Evolutionary conservation across 2,329 filamentous ascomycete species (phyloP).

Genomic region (Claviceps maximensis): DNA sequence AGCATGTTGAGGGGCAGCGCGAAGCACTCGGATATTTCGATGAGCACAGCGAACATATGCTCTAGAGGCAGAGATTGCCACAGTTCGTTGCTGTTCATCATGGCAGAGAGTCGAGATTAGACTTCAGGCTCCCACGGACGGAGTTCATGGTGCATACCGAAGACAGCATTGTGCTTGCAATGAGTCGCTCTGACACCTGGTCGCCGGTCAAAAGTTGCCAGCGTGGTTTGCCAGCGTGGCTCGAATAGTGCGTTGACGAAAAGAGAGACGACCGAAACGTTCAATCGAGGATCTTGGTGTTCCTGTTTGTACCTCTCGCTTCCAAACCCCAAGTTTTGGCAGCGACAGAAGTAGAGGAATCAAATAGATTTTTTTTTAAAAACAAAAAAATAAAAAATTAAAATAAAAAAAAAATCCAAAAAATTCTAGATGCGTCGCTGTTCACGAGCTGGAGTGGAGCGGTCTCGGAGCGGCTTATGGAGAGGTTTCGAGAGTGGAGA

Average conservation of each 20-base stretch:
- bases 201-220: not conserved
- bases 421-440: not conserved
- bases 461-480: not conserved
- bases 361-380: not conserved
- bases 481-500: not conserved
- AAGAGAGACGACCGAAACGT: not conserved
- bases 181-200: not conserved
- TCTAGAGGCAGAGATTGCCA: not conserved
- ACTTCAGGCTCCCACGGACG: not conserved
- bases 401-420: not conserved
- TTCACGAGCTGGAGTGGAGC: not conserved
- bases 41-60: not conserved
- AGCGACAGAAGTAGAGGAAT: not conserved
- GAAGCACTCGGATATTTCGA: not conserved
- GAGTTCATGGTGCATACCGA: not conserved
- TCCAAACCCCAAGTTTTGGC: not conserved
- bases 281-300: not conserved
- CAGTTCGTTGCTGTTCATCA: not conserved
- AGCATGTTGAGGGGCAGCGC: not conserved
- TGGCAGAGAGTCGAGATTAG: not conserved
- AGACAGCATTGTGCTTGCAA: not conserved
- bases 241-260: not conserved
- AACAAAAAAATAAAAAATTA: not conserved
- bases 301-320: not conserved
- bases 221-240: not conserved